Evolutionary conservation across 495 filamentous ascomycete species (phyloP).

Genomic region (Corynascus novoguineensis): DNA sequence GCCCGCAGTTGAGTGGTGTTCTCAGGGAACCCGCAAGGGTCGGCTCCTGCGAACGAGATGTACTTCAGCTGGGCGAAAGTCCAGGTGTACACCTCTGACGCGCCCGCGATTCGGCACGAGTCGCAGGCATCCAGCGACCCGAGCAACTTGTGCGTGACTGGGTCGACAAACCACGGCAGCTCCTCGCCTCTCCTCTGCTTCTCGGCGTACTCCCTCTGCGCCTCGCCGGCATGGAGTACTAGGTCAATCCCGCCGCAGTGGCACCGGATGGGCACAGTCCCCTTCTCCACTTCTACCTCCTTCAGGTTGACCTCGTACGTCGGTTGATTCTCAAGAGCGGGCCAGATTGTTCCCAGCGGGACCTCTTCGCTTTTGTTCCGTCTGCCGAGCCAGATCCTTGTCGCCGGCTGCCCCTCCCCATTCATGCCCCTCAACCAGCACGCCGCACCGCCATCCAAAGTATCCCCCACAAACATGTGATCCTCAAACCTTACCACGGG

Average conservation of each 20-base stretch:
- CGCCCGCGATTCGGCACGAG: slow-evolving; percentile 45
- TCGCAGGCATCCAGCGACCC: slow-evolving; percentile 45
- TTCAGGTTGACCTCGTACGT: slow-evolving; percentile 1
- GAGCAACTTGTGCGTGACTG: slow-evolving; percentile 37
- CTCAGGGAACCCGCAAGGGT: slow-evolving; percentile 18
- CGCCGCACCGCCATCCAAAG: slow-evolving; percentile 41
- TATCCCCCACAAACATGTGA: slow-evolving; percentile 43
- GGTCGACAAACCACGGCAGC: slow-evolving; percentile 39
- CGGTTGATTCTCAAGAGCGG: not conserved
- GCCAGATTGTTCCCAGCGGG: not conserved
- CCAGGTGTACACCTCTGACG: slow-evolving; percentile 46
- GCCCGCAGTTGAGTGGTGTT: slow-evolving; percentile 22
- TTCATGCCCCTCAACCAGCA: slow-evolving; percentile 33
- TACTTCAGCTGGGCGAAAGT: slow-evolving; percentile 27
- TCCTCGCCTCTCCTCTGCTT: slow-evolving; percentile 7
- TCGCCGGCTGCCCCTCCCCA: slow-evolving; percentile 16
- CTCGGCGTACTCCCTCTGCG: slow-evolving; percentile 21
- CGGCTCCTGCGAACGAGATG: slow-evolving; percentile 17
- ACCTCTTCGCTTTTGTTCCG: slow-evolving; percentile 22
- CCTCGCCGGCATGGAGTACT: slow-evolving; percentile 24
- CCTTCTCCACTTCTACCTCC: slow-evolving; percentile 1
- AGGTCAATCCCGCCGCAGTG: slow-evolving; percentile 47
- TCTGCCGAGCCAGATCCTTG: slow-evolving; percentile 19
- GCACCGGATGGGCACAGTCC: slow-evolving; percentile 38
- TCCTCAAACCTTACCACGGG: slow-evolving; percentile 23